A percentile compares a stretch with the other conserved stretches of the same genome.
These are phyloP conservation scores for Hyphodiscus hymeniophilus DNA, from an alignment of 495 filamentous ascomycete species.

Conservation along the genomic window DNA sequence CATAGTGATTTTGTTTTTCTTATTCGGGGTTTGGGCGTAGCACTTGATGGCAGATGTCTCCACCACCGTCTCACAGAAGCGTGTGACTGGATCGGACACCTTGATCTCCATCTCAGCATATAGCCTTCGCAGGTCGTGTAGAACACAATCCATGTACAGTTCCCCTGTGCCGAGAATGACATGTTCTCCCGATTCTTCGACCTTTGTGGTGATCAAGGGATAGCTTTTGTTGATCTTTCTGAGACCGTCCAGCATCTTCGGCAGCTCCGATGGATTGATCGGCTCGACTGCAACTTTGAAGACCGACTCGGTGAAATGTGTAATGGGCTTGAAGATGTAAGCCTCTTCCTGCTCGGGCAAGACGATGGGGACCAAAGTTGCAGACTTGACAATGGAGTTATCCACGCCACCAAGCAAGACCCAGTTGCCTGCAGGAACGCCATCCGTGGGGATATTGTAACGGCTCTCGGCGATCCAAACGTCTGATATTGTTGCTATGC, in stretches of 20 bases:
- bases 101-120: slow-evolving; percentile 99
- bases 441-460: slow-evolving; percentile 85
- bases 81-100: slow-evolving; percentile 93
- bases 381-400: slow-evolving; percentile 97
- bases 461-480: slow-evolving; percentile 91
- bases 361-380: slow-evolving; percentile 80
- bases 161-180: slow-evolving; percentile 92
- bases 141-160: slow-evolving; percentile 97
- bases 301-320: slow-evolving; percentile 94
- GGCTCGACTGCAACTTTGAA: slow-evolving; percentile 98
- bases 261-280: slow-evolving; percentile 96
- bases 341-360: slow-evolving; percentile 83
- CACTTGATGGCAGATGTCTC: slow-evolving; percentile 97
- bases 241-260: slow-evolving; percentile 96
- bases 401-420: slow-evolving; percentile 86
- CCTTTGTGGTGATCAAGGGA: slow-evolving; percentile 89
- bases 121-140: slow-evolving; percentile 84
- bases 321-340: slow-evolving; percentile 86
- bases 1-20: slow-evolving; percentile 99
- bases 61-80: slow-evolving; percentile 97
- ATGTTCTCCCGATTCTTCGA: slow-evolving; percentile 98
- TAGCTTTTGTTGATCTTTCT: slow-evolving; percentile 97
- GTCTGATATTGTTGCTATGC: slow-evolving; percentile 73
- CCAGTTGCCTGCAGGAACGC: slow-evolving; percentile 93
- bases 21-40: slow-evolving; percentile 95